Evolutionary conservation across 2,329 filamentous ascomycete genomes (phyloP).

Genomic region (Lecanicillium sp.): DNA sequence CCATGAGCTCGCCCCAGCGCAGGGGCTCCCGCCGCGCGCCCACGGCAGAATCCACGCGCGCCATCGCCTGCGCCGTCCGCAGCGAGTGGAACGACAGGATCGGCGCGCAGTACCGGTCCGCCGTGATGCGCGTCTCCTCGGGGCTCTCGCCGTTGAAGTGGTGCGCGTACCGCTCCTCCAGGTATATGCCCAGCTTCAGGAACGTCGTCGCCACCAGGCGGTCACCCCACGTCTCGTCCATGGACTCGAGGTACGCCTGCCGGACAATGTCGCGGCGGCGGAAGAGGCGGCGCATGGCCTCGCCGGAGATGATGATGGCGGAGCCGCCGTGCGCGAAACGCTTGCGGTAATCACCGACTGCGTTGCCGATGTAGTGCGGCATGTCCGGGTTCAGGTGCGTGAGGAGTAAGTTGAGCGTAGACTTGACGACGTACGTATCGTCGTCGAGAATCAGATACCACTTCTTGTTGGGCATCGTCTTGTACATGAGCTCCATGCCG

Average conservation of each 20-base stretch:
- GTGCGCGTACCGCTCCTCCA: constrained; percentile 48
- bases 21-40: constrained; percentile 33
- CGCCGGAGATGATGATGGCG: constrained; percentile 46
- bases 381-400: constrained; percentile 41
- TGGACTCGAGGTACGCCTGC: constrained; percentile 40
- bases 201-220: constrained; percentile 47
- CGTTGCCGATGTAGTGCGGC: constrained; percentile 50
- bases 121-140: constrained; percentile 40
- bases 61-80: constrained; percentile 39
- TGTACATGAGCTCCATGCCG: constrained; percentile 47
- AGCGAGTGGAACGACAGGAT: constrained; percentile 49
- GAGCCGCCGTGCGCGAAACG: constrained; percentile 54
- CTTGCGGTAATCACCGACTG: constrained; percentile 49
- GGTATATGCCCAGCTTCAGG: constrained; percentile 47
- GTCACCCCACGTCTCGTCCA: constrained; percentile 49
- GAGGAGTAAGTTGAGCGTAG: constrained; percentile 42
- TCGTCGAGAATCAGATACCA: constrained; percentile 56
- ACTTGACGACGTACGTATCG: constrained; percentile 48
- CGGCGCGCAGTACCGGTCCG: constrained; percentile 48
- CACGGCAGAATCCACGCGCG: constrained; percentile 36
- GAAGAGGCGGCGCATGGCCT: constrained; percentile 42
- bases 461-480: constrained; percentile 46
- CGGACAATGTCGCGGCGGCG: constrained; percentile 36
- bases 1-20: constrained; percentile 46
- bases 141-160: constrained; percentile 53